phyloP scores from a whole-genome alignment of 106 monocot species.

The Phalaenopsis aphrodite region DNA sequence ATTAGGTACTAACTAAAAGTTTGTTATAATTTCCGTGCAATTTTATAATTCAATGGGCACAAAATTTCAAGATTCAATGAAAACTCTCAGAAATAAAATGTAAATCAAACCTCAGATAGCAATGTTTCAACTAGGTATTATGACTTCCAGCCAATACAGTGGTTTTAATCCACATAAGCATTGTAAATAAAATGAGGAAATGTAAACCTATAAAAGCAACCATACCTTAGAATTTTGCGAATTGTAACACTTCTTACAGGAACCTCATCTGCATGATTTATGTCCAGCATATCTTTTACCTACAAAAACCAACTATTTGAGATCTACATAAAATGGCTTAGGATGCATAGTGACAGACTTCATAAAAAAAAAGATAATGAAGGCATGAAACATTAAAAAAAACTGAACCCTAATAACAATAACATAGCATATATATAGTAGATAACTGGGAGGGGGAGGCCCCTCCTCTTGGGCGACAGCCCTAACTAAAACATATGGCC shows the following conservation, averaged over 20 bases:
- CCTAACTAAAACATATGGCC: too few species aligned
- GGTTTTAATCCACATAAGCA: background rate
- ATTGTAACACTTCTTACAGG: constrained; percentile 83
- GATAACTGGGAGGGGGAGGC: too few species aligned
- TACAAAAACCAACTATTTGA: constrained; percentile 12
- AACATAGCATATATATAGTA: too few species aligned
- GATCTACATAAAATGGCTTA: too few species aligned
- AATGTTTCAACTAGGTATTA: too few species aligned
- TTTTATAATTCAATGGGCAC: background rate
- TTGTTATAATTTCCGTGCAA: background rate
- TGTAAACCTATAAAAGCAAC: background rate
- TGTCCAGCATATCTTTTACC: constrained; percentile 79
- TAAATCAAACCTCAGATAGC: too few species aligned
- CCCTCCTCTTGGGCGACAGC: too few species aligned
- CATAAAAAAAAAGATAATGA: too few species aligned
- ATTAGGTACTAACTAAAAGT: background rate
- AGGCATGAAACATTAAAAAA: too few species aligned
- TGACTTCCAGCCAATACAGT: background rate
- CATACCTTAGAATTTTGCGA: constrained; percentile 88
- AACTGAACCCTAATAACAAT: too few species aligned
- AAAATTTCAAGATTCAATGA: background rate
- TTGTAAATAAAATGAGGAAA: background rate
- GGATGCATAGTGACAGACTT: too few species aligned
- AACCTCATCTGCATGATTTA: constrained; percentile 59
- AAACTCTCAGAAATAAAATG: background rate